phyloP scores from a whole-genome alignment of 148 eudicot species.

The Chenopodium suecicum region DNA sequence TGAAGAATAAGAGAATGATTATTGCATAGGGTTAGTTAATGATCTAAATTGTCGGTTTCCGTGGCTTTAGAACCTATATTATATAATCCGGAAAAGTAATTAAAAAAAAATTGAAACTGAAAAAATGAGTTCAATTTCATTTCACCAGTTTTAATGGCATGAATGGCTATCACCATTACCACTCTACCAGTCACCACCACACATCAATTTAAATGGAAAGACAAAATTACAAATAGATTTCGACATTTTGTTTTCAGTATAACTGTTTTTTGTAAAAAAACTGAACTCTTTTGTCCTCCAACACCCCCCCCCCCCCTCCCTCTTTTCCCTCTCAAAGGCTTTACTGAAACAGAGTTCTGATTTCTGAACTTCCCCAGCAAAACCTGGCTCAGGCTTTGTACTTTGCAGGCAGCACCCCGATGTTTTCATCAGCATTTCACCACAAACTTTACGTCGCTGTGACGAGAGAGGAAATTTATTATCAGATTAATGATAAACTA shows the following conservation, averaged over 20 bases:
- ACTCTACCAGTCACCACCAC: background rate
- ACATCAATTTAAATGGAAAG: background rate
- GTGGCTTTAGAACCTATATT: background rate
- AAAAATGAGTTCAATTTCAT: too few relatives aligned
- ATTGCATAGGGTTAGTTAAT: too few relatives aligned
- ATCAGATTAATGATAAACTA: background rate
- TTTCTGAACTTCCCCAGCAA: background rate
- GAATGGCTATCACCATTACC: background rate
- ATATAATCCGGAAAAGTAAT: too few relatives aligned
- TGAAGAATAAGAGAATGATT: too few relatives aligned
- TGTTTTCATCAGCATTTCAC: background rate
- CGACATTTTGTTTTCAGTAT: too few relatives aligned
- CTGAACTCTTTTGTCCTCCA: background rate
- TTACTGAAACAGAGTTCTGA: constrained; percentile 2
- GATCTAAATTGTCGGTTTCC: background rate
- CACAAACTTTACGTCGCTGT: background rate
- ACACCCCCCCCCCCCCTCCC: too few relatives aligned
- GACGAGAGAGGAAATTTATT: background rate
- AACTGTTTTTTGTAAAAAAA: background rate
- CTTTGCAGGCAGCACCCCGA: constrained; percentile 17
- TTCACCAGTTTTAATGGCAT: background rate
- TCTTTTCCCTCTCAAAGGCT: background rate
- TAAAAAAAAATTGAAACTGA: too few relatives aligned
- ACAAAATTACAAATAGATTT: background rate
- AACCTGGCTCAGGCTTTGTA: constrained; percentile 7